Evolutionary conservation across 352 stramenopile genomes (phyloP), one percentile per base, ranked within the genome.

Genomic region (Phytophthora tentaculata): DNA sequence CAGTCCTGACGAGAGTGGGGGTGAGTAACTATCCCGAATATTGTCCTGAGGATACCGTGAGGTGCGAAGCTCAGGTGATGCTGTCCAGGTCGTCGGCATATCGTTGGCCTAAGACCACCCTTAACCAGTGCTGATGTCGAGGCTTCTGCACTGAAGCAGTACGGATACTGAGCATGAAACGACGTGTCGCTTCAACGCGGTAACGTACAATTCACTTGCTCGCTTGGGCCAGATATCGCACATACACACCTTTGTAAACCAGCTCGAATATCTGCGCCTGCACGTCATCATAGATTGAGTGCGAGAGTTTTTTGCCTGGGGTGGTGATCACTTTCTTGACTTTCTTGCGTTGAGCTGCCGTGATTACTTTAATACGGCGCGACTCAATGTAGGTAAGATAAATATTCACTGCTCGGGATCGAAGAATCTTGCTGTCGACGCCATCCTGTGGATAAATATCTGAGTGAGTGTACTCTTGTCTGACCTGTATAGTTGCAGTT

Each of bases 261-360:
- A 91, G 59, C 8, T 91, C 79, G 47, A 89, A 86, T 22, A 90
- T 76, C 37, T 89, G 68, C 5, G 61, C 41, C 50, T 89, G 80
- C 0, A 84, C 60, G 7, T 92, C 84, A 53, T 91, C 79, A 59
- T 79, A 91, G 5, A 92, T 70, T 1, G 57, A 65, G 0, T 28
- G 26, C 0, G 73, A 72, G 20, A 92, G 41, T 26, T 79, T 85
- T 39, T 81, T 87, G 29, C 71, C 80, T 1, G 82, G 80, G 5
- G 71, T 88, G 3, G 84, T 90, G 61, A 91, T 88, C 24, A 59
- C 56, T 14, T 88, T 87, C 57, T 90, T 87, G 59, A 92, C 88
- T 35, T 77, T 81, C 54, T 91, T 92, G 49, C 77, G 77, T 51
- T 91, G 82, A 4, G 79, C 79, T 1, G 80, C 79, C 5, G 84